Base-by-base conservation (phyloP, 306 rosid species). In the Sechiopsis laciniata region DNA sequence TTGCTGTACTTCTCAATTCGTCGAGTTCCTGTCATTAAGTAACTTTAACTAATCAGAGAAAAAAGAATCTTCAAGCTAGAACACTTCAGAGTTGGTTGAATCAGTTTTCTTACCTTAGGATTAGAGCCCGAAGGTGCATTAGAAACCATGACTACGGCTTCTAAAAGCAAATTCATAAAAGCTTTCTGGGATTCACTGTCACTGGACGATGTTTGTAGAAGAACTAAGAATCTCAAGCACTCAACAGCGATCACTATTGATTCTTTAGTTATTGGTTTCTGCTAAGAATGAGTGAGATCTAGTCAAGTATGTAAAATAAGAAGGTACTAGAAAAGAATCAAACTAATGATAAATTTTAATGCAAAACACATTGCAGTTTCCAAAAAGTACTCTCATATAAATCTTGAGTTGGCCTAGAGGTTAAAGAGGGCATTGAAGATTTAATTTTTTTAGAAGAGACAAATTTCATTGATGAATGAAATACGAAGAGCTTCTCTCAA, bases 191-290 rank as follows among this genome's bases (percentile, higher is more conserved):
- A 81, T 63, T 87, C 91, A 58, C 78, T 74, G 45, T 75, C 85
- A 82, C 79, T 87, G 55, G 96, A 82, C 59, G 74, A 48, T 35
- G 98, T 80, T 80, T 94, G 97, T 78, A 94, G 84, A 56, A 94
- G 84, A 54, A 94, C 85, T 78, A 94, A 82, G 79, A 94, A 84
- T 82, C 87, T 83, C 85, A 94, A 84, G 85, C 94, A 86, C 77
- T 94, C 98, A 69, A 84, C 74, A 45, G 78, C 88, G 78, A 85
- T 57, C 61, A 85, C 78, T 54, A 88, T 88, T 9, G 98, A 86
- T 74, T 90, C 91, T 83, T 82, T 84, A 22, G 95, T 87, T 60
- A 90, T 74, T 67, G 89, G 87, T 74, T 85, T 89, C 94, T 94
- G 95, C 24, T 21, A 37, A 12, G 57, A 37, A 59, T 14, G 80